Percentiles rank a stretch among this genome's conserved stretches.
Conservation (phyloP, 768 basidiomycete genomes). For the Trametes cinnabarina region DNA sequence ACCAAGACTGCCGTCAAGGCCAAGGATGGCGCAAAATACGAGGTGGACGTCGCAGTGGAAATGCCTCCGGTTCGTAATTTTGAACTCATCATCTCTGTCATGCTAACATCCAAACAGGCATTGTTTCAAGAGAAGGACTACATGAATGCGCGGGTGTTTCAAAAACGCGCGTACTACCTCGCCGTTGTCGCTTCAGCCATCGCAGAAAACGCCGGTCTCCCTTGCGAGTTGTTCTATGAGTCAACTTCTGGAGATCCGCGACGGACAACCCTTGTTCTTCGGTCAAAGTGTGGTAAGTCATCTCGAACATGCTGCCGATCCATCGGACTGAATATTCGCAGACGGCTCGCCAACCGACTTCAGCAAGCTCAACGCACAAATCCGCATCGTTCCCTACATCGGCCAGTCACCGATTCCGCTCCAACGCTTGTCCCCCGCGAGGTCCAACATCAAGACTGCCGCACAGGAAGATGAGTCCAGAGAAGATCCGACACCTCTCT, state of each 20-base stretch:
- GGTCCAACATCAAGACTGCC: slow-evolving; percentile 61
- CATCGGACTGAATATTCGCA: slow-evolving; percentile 23
- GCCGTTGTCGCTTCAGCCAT: slow-evolving; percentile 71
- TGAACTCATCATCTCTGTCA: neutral
- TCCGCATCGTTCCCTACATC: slow-evolving; percentile 74
- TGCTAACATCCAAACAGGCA: slow-evolving; percentile 34
- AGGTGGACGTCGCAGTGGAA: slow-evolving; percentile 78
- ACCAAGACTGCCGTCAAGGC: slow-evolving; percentile 72
- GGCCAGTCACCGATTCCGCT: slow-evolving; percentile 64
- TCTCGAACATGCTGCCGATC: neutral
- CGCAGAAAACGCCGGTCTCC: slow-evolving; percentile 41
- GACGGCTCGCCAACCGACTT: slow-evolving; percentile 57
- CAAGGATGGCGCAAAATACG: slow-evolving; percentile 61
- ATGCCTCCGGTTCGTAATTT: slow-evolving; percentile 68
- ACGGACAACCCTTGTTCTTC: slow-evolving; percentile 61
- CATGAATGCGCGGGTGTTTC: slow-evolving; percentile 83
- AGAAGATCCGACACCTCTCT: slow-evolving; percentile 59
- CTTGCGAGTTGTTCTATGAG: slow-evolving; percentile 61
- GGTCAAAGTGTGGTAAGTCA: slow-evolving; percentile 45
- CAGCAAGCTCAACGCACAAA: slow-evolving; percentile 63
- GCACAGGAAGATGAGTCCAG: slow-evolving; percentile 28
- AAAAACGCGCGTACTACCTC: slow-evolving; percentile 89
- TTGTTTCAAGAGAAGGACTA: slow-evolving; percentile 98
- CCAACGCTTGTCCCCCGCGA: slow-evolving; percentile 67
- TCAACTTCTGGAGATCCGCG: slow-evolving; percentile 62